Evolutionary conservation across 345 rosid genomes (phyloP).

Genomic region (Erucastrum elatum): DNA sequence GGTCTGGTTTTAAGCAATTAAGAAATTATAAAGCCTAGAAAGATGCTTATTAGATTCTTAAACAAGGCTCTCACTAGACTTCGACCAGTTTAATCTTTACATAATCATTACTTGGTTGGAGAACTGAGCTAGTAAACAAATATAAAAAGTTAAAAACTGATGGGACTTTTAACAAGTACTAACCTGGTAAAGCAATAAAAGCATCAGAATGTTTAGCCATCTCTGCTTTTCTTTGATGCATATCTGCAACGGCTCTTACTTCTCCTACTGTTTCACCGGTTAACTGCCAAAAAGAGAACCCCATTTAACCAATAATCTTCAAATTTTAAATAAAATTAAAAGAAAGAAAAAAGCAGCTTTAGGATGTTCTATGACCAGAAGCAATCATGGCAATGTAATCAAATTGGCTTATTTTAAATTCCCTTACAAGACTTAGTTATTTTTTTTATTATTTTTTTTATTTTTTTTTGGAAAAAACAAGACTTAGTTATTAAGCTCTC

Average conservation of each 20-base stretch:
- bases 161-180: slow-evolving; percentile 34
- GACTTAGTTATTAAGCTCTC: slow-evolving; percentile 23
- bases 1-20: neutral
- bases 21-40: slow-evolving; percentile 1
- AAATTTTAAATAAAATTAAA: slow-evolving; percentile 28
- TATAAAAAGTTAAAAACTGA: slow-evolving; percentile 12
- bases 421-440: slow-evolving; percentile 10
- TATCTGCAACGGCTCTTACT: slow-evolving; percentile 97
- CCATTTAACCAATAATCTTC: slow-evolving; percentile 6
- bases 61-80: slow-evolving; percentile 33
- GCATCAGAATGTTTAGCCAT: slow-evolving; percentile 99
- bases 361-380: slow-evolving; percentile 41
- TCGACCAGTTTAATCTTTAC: slow-evolving; percentile 19
- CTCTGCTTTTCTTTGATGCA: slow-evolving; percentile 99
- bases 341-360: slow-evolving; percentile 26
- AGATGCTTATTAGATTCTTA: slow-evolving; percentile 19
- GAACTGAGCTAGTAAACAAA: slow-evolving; percentile 19
- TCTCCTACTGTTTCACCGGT: slow-evolving; percentile 99
- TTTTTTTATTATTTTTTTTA: no score
- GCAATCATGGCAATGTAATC: slow-evolving; percentile 38
- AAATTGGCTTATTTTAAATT: slow-evolving; percentile 32
- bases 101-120: slow-evolving; percentile 33
- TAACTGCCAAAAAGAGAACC: slow-evolving; percentile 53
- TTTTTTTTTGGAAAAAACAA: neutral
- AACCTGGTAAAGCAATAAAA: slow-evolving; percentile 99